Evolutionary conservation across 805 yeast species (phyloP).

Genomic region (Cyberlindnera meyerae): DNA sequence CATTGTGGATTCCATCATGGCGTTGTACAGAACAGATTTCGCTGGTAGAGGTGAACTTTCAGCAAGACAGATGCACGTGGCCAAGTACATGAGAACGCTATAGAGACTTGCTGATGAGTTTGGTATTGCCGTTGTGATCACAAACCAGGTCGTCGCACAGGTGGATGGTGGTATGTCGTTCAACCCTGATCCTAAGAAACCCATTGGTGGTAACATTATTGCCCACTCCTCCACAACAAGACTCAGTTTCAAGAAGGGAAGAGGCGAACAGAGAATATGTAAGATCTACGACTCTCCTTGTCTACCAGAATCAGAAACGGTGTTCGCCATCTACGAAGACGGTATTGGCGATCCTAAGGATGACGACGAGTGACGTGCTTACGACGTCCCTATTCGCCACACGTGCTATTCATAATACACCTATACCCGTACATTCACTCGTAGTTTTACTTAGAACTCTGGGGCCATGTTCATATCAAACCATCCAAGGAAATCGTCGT

Average conservation of each 20-base stretch:
- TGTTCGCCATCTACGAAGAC: slow-evolving; percentile 93
- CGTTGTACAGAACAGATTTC: slow-evolving; percentile 89
- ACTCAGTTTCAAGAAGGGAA: slow-evolving; percentile 82
- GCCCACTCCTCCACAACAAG: slow-evolving; percentile 97
- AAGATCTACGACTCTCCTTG: slow-evolving; percentile 96
- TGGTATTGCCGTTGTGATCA: slow-evolving; percentile 93
- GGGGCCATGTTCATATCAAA: slow-evolving; percentile 77
- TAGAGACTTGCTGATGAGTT: slow-evolving; percentile 95
- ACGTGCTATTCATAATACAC: too few relatives aligned
- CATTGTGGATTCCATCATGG: slow-evolving; percentile 97
- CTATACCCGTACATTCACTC: too few relatives aligned
- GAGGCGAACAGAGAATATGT: slow-evolving; percentile 89
- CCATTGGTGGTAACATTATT: slow-evolving; percentile 96
- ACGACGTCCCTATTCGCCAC: too few relatives aligned
- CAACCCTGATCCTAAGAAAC: slow-evolving; percentile 96
- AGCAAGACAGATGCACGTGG: slow-evolving; percentile 92
- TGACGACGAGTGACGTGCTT: slow-evolving; percentile 31
- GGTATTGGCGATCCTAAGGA: slow-evolving; percentile 95
- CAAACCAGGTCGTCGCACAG: slow-evolving; percentile 96
- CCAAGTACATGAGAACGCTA: slow-evolving; percentile 83
- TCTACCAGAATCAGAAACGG: slow-evolving; percentile 90
- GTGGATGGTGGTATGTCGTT: slow-evolving; percentile 82
- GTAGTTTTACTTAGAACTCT: slow-evolving; percentile 33
- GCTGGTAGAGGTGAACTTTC: slow-evolving; percentile 94
- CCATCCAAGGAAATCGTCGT: slow-evolving; percentile 93